Conservation (phyloP, 441 rosid species). For the Rhodomyrtus psidioides region DNA sequence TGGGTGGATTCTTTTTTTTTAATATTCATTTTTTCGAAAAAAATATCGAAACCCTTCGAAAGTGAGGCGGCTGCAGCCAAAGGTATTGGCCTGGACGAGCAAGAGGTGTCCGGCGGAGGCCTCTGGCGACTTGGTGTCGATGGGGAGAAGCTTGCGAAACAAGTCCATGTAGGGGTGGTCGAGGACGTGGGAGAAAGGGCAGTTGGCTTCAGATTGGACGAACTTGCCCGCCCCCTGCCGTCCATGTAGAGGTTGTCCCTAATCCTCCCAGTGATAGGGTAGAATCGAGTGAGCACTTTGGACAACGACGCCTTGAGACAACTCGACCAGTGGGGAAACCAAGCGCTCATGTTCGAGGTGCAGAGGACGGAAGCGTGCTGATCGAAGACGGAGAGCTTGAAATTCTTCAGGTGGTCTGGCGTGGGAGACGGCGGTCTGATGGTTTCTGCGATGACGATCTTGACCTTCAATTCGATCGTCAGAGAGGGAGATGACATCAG, state of each 20-base stretch:
- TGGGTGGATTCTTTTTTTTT: too few relatives aligned
- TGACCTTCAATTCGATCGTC: background rate
- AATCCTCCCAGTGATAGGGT: slow-evolving; percentile 9
- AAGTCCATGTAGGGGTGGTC: too few relatives aligned
- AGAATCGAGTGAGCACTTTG: background rate
- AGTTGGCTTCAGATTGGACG: too few relatives aligned
- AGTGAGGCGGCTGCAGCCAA: too few relatives aligned
- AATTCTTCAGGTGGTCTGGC: background rate
- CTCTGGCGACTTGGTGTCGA: too few relatives aligned
- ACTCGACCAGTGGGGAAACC: background rate
- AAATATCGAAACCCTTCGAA: too few relatives aligned
- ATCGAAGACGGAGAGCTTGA: slow-evolving; percentile 2
- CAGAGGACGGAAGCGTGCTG: background rate
- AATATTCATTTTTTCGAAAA: too few relatives aligned
- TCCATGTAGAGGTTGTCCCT: background rate
- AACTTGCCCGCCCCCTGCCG: background rate
- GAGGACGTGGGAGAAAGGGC: too few relatives aligned
- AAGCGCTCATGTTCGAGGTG: too few relatives aligned
- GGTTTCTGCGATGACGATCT: background rate
- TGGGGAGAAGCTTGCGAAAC: too few relatives aligned
- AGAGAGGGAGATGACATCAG: background rate
- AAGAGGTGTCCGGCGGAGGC: too few relatives aligned
- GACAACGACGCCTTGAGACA: slow-evolving; percentile 5
- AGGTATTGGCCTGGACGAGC: too few relatives aligned
- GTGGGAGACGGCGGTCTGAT: slow-evolving; percentile 6